A percentile compares a stretch with the other conserved stretches of the same genome.
These are phyloP conservation scores for Hypericum perforatum DNA, from an alignment of 345 rosid genomes.

Conservation along the genomic window DNA sequence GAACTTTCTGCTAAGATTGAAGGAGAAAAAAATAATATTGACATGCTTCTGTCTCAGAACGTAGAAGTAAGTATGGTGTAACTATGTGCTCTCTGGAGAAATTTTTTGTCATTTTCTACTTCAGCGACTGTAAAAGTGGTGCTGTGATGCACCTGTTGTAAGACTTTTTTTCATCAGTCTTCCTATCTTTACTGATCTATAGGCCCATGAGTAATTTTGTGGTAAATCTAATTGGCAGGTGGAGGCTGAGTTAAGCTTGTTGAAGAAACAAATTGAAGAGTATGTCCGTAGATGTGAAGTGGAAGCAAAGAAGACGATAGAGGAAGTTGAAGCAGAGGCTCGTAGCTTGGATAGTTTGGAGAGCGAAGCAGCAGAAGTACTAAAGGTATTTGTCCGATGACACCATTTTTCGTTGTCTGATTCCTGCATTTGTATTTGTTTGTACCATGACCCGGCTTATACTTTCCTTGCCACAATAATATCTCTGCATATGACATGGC, in stretches of 20 bases:
- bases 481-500: neutral
- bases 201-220: neutral
- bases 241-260: slow-evolving; percentile 39
- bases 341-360: slow-evolving; percentile 41
- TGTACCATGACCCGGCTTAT: neutral
- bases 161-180: neutral
- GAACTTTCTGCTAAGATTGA: slow-evolving; percentile 46
- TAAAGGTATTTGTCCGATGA: slow-evolving; percentile 33
- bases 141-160: too few relatives aligned
- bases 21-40: slow-evolving; percentile 26
- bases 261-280: slow-evolving; percentile 53
- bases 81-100: neutral
- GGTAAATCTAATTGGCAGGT: slow-evolving; percentile 23
- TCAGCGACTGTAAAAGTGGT: too few relatives aligned
- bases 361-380: slow-evolving; percentile 64
- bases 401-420: neutral
- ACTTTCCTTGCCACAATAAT: neutral
- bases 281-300: slow-evolving; percentile 30
- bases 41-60: slow-evolving; percentile 38
- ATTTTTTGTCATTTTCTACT: too few relatives aligned
- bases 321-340: slow-evolving; percentile 41
- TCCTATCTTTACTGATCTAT: neutral
- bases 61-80: slow-evolving; percentile 35
- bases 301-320: slow-evolving; percentile 52
- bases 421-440: neutral